Evolutionary conservation across 2,329 filamentous ascomycete species (phyloP).

Genomic region (Pseudogymnoascus sp.): DNA sequence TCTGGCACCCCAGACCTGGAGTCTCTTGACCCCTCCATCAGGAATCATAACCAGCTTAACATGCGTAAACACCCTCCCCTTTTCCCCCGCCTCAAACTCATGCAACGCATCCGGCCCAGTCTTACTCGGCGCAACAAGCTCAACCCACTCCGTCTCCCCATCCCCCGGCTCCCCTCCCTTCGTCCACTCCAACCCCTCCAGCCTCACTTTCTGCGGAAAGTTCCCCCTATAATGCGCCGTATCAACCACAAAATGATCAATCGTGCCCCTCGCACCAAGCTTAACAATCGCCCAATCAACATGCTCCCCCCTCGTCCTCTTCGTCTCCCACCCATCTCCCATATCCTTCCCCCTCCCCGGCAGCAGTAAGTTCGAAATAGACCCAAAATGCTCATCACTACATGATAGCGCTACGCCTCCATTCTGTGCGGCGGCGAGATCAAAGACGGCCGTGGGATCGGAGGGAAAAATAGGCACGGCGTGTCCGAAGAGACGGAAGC

Average conservation of each 20-base stretch:
- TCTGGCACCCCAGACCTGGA: constrained; percentile 47
- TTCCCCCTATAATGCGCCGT: constrained; percentile 80
- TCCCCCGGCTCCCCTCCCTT: constrained; percentile 46
- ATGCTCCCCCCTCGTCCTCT: constrained; percentile 64
- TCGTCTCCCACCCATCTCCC: constrained; percentile 84
- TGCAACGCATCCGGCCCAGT: constrained; percentile 68
- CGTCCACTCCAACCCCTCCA: constrained; percentile 54
- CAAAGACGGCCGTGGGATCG: constrained; percentile 57
- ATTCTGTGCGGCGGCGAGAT: constrained; percentile 71
- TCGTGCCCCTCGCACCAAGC: constrained; percentile 57
- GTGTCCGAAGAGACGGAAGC: constrained; percentile 69
- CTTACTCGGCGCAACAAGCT: constrained; percentile 59
- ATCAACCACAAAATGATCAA: constrained; percentile 64
- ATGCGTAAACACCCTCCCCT: constrained; percentile 62
- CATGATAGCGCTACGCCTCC: constrained; percentile 68
- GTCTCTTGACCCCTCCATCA: constrained; percentile 84
- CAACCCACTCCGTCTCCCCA: constrained; percentile 54
- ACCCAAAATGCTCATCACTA: constrained; percentile 79
- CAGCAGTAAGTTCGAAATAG: constrained; percentile 71
- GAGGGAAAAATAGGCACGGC: constrained; percentile 70
- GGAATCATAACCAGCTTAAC: constrained; percentile 82
- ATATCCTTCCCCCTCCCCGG: constrained; percentile 75
- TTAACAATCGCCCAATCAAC: constrained; percentile 75
- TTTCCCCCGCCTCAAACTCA: constrained; percentile 49
- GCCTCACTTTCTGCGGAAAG: constrained; percentile 67